Evolutionary conservation across 305 asterid genomes (phyloP).

Genomic region (Fraxinus latifolia): DNA sequence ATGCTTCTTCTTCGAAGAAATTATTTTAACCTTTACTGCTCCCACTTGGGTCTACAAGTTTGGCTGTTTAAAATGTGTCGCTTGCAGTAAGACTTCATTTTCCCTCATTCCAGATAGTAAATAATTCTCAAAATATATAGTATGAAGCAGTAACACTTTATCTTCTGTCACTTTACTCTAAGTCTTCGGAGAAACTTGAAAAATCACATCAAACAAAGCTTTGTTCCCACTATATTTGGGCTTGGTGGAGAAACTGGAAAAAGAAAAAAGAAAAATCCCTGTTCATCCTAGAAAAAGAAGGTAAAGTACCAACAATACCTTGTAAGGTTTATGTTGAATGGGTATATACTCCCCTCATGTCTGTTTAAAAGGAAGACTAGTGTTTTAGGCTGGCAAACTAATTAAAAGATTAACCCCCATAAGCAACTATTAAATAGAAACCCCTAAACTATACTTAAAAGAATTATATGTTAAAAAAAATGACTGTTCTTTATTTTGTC

Average conservation of each 20-base stretch:
- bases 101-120: neutral
- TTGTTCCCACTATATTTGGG: neutral
- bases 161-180: neutral
- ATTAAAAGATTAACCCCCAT: neutral
- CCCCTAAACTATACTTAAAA: neutral
- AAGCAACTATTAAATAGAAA: neutral
- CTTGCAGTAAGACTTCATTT: neutral
- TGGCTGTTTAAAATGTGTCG: neutral
- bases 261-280: neutral
- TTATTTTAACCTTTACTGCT: neutral
- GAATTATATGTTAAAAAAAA: neutral
- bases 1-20: neutral
- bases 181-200: neutral
- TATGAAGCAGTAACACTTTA: neutral
- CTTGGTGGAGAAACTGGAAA: neutral
- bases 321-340: neutral
- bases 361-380: neutral
- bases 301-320: neutral
- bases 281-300: neutral
- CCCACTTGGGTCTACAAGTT: neutral
- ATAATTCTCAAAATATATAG: neutral
- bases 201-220: neutral
- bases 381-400: neutral
- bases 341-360: neutral
- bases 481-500: neutral